Base-by-base conservation (phyloP, 768 basidiomycete species). In the Mrakia frigida region DNA sequence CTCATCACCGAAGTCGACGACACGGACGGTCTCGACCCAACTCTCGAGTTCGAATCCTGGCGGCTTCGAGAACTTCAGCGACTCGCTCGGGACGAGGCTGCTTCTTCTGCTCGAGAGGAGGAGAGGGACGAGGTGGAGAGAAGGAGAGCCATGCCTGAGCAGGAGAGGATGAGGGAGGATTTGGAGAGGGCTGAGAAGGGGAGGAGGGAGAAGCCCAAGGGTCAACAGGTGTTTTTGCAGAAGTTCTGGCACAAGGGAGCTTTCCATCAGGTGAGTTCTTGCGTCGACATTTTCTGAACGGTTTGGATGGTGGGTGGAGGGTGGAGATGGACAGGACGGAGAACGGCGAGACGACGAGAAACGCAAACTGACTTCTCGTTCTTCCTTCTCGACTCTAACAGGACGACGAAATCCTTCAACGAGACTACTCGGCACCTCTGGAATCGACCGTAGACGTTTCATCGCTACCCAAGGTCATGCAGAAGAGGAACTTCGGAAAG, bases 181-280 rank as follows among this genome's bases (percentile, higher is more conserved):
- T 81, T 95, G 77, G 94, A 92, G 82, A 28, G 73, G n/a, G 77
- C 77, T 6, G 72, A 93, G 76, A 89, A 92, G 82, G 35, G 60
- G 16, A 85, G 88, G 43, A 87, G 97, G 74, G 90, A 90, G 74
- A 92, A 95, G 84, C 79, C 80, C 50, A 84, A 80, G 74, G 80
- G 80, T 1, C 76, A 77, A 50, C 76, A 94, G 82, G 92, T 89
- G 81, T 98, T 98, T 84, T 83, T 98, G 78, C 94, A 98, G 83
- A 98, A 97, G 84, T 99, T 97, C 83, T 98, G 94, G 90, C 97
- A 99, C 86, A 98, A 96, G 84, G 97, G 97, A 80, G 97, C 96
- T 77, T 99, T 98, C 86, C 94, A 97, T 83, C 93, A 95, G 88
- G 94, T 92, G 77, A 43, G 87, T 81, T 23, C 21, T n/a, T n/a